Percentiles rank a stretch among this genome's conserved stretches.
These are phyloP conservation scores for Rhamnella rubrinervis DNA, from an alignment of 331 rosid genomes.

Conservation along the genomic window DNA sequence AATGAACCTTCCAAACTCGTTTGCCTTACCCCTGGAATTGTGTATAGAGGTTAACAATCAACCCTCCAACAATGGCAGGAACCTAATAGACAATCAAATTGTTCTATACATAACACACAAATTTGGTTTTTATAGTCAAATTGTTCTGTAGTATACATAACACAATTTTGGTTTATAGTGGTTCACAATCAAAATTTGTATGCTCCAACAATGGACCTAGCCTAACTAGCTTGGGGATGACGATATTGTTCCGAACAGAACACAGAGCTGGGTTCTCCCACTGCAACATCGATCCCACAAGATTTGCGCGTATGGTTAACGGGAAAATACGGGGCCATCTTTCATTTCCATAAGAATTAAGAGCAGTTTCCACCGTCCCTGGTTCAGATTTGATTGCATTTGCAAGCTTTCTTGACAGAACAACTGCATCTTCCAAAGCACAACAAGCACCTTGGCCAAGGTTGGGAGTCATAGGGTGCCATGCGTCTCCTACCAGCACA, in stretches of 20 bases:
- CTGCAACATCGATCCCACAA: slow-evolving; percentile 71
- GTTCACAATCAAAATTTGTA: slow-evolving; percentile 53
- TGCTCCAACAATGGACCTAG: slow-evolving; percentile 62
- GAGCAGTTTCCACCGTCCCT: slow-evolving; percentile 51
- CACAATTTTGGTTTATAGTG: slow-evolving; percentile 14
- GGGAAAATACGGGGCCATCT: slow-evolving; percentile 83
- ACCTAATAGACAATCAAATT: not conserved
- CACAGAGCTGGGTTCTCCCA: slow-evolving; percentile 74
- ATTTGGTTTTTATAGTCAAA: not conserved
- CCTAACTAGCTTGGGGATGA: slow-evolving; percentile 72
- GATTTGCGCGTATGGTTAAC: slow-evolving; percentile 68
- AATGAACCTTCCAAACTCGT: no score
- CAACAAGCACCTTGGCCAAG: slow-evolving; percentile 94
- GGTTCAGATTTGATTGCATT: slow-evolving; percentile 49
- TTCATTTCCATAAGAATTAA: slow-evolving; percentile 57
- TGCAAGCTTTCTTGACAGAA: slow-evolving; percentile 74
- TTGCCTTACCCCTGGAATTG: no score
- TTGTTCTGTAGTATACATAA: not conserved
- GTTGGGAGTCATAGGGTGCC: slow-evolving; percentile 99
- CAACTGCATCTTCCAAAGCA: slow-evolving; percentile 90
- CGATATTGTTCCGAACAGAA: slow-evolving; percentile 61
- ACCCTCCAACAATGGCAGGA: no score
- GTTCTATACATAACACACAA: not conserved
- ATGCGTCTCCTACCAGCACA: slow-evolving; percentile 85
- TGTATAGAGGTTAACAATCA: no score